Conservation (phyloP, 2,329 filamentous ascomycete species). For the Pleurostoma richardsiae region DNA sequence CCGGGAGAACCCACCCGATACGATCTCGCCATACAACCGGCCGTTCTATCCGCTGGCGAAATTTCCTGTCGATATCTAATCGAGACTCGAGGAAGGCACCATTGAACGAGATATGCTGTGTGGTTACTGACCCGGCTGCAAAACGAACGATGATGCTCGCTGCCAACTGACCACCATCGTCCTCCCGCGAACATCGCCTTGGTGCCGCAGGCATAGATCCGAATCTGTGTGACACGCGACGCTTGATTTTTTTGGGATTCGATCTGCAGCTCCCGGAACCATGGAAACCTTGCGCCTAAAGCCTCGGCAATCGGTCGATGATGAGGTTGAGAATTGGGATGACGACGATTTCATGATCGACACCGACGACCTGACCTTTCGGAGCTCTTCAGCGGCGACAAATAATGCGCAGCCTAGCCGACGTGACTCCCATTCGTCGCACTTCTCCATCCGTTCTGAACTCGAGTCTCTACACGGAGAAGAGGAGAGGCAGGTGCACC, state of each 20-base stretch:
- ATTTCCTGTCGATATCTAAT: too few species aligned
- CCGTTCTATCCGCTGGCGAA: too few species aligned
- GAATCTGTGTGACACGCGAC: slow-evolving; percentile 4
- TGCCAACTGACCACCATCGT: background rate
- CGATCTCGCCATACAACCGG: too few species aligned
- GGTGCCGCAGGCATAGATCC: slow-evolving; percentile 1
- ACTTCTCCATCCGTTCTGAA: slow-evolving; percentile 77
- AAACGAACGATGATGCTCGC: too few species aligned
- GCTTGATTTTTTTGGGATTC: background rate
- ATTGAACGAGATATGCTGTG: slow-evolving; percentile 6
- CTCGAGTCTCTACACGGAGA: slow-evolving; percentile 71
- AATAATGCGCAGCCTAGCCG: slow-evolving; percentile 45
- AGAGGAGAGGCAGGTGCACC: slow-evolving; percentile 82
- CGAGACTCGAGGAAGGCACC: slow-evolving; percentile 14
- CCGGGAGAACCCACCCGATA: too few species aligned
- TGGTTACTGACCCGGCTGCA: too few species aligned
- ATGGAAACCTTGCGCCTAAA: slow-evolving; percentile 55
- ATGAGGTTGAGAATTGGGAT: slow-evolving; percentile 71
- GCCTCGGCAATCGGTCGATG: slow-evolving; percentile 48
- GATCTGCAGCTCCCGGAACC: slow-evolving; percentile 6
- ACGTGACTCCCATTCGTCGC: slow-evolving; percentile 76
- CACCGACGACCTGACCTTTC: slow-evolving; percentile 58
- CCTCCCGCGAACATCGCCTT: slow-evolving; percentile 1
- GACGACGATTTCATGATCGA: slow-evolving; percentile 72
- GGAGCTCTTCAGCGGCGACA: slow-evolving; percentile 41